Conservation (phyloP, 805 yeast species). For the Lachancea meyersii region DNA sequence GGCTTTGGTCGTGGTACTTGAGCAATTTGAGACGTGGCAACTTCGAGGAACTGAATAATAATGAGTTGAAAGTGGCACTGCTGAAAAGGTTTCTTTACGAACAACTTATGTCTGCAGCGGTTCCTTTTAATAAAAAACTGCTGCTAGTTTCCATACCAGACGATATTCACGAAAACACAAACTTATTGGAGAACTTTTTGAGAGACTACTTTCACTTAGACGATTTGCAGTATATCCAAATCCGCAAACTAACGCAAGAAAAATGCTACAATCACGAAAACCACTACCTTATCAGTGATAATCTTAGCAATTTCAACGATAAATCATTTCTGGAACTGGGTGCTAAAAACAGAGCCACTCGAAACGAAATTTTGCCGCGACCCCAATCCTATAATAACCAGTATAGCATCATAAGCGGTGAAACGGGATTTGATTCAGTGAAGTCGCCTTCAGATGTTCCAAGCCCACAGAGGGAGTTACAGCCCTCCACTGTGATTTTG, state of each 20-base stretch:
- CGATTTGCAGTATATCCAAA: slow-evolving; percentile 23
- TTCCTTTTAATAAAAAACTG: slow-evolving; percentile 17
- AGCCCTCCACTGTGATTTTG: slow-evolving; percentile 1
- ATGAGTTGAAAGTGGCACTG: slow-evolving; percentile 24
- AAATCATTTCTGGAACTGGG: slow-evolving; percentile 23
- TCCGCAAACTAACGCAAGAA: slow-evolving; percentile 27
- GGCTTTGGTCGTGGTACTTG: slow-evolving; percentile 36
- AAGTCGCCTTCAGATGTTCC: background rate
- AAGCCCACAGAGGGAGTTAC: background rate
- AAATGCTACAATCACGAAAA: slow-evolving; percentile 30
- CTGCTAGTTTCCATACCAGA: slow-evolving; percentile 32
- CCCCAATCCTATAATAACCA: slow-evolving; percentile 3
- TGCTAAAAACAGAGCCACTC: background rate
- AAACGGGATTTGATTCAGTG: slow-evolving; percentile 6
- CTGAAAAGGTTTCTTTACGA: slow-evolving; percentile 28
- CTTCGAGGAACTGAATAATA: slow-evolving; percentile 32
- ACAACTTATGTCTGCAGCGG: slow-evolving; percentile 16
- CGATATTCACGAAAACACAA: slow-evolving; percentile 26
- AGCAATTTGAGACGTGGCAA: slow-evolving; percentile 32
- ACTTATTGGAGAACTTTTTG: slow-evolving; percentile 28
- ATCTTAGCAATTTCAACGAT: slow-evolving; percentile 26
- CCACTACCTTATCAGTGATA: slow-evolving; percentile 30
- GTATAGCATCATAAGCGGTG: slow-evolving; percentile 10
- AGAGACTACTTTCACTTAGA: slow-evolving; percentile 30
- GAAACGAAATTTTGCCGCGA: background rate